phyloP scores from a whole-genome alignment of 2,329 filamentous ascomycete species.

The Colletotrichum cereale region DNA sequence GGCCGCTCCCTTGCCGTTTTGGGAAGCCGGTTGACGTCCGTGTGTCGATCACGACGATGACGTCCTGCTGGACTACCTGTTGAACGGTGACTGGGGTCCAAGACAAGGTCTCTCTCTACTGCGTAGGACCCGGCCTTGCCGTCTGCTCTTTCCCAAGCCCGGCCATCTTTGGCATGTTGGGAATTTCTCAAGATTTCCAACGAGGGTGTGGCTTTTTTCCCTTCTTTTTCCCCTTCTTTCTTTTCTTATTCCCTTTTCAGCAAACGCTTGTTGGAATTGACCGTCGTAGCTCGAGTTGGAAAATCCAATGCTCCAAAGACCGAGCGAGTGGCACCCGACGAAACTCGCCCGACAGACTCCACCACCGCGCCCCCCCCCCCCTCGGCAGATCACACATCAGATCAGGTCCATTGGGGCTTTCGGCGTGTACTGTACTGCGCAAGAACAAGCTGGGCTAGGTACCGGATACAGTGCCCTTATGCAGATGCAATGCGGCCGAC shows the following conservation, averaged over 20 bases:
- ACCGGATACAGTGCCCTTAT: constrained; percentile 8
- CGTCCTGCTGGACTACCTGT: constrained; percentile 17
- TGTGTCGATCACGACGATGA: constrained; percentile 37
- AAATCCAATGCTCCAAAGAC: not conserved
- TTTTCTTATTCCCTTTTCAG: not conserved
- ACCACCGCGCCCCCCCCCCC: not conserved
- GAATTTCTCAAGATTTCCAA: not conserved
- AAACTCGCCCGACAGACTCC: not conserved
- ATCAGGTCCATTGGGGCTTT: not conserved
- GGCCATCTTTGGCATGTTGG: constrained; percentile 6
- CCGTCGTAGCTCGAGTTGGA: not conserved
- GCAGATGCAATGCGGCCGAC: constrained; percentile 10
- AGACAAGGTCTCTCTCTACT: constrained; percentile 7
- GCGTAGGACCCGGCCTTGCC: constrained; percentile 17
- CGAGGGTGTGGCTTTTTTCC: not conserved
- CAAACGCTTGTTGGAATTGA: not conserved
- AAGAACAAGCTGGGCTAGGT: constrained; percentile 7
- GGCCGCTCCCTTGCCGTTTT: constrained; percentile 35
- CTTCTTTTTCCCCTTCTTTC: too few species aligned
- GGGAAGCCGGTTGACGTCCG: constrained; percentile 34
- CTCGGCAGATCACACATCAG: not conserved
- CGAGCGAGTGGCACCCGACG: not conserved
- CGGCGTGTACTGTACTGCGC: not conserved
- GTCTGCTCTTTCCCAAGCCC: constrained; percentile 10
- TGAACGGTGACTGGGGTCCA: constrained; percentile 5